Evolutionary conservation across 202 grass and related monocot species (phyloP), one percentile per base, ranked within the genome.

Genomic region (Zoysia matrella): DNA sequence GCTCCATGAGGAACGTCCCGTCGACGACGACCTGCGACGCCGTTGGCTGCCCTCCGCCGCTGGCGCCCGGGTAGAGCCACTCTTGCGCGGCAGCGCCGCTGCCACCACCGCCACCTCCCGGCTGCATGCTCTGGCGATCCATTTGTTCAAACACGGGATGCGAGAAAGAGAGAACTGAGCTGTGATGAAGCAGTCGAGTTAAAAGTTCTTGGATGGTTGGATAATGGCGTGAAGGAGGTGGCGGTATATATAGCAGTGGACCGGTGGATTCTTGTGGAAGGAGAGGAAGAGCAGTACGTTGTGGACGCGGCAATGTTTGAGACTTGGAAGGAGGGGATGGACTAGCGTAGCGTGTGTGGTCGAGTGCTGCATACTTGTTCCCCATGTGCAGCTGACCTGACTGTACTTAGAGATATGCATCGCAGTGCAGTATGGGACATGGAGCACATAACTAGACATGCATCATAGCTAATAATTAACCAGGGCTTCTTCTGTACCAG

Each of bases 1-100:
- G 60, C 54, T 94, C 74, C 85, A 86, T 86, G 46, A 91, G 88
- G 77, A 94, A 73, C 45, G 79, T 61, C 8, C 71, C 75, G 70
- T 82, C 22, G 22, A 22, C 56, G 15, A 79, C 70, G 54, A 73
- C 72, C 18, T 7, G 15, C 63, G 8, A 18, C 57, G 83, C 88
- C 40, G 74, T 39, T 74, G 67, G 67, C 9, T 69, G 71, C 12
- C 60, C 78, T 0, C 52, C 7, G 46, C 50, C 67, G 48, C 54
- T 41, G 51, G 52, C 48, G 76, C 62, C 52, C 51, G 61, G 18
- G 71, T 87, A 64, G 36, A 11, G 46, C 43, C 39, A 71, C 46
- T 89, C 83, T 0, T 73, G 56, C 75, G 2, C 13, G 41, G 56
- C 52, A 15, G 42, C 63, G 2, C 43, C 41, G 41, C 3, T 4